Conservation (phyloP, 1,284 basidiomycete genomes). For the Apiotrichum domesticum region DNA sequence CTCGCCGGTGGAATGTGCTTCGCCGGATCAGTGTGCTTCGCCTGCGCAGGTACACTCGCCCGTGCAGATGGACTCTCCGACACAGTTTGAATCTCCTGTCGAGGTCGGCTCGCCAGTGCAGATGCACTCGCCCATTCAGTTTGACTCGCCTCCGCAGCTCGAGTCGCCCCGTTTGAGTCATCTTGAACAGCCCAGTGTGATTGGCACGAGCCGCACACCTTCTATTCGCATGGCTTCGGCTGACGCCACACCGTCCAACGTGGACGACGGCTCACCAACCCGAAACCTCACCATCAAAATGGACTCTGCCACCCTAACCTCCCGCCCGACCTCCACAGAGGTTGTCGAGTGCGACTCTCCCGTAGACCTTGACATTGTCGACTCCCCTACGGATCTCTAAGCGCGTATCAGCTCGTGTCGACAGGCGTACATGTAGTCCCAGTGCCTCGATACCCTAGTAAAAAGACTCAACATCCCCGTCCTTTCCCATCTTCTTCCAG, state of each 20-base stretch:
- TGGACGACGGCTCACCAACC: not conserved
- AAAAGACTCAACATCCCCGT: no score
- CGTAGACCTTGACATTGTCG: not conserved
- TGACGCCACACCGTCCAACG: not conserved
- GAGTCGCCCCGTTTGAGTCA: no score
- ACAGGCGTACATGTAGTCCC: no score
- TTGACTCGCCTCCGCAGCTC: not conserved
- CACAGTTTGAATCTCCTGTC: slow-evolving; percentile 1
- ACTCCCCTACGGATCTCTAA: slow-evolving; percentile 1
- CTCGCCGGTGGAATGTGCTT: not conserved
- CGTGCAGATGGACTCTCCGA: slow-evolving; percentile 1
- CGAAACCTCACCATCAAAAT: not conserved
- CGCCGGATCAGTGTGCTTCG: slow-evolving; percentile 1
- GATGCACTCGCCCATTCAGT: not conserved
- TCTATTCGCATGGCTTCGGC: not conserved
- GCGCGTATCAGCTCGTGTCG: no score
- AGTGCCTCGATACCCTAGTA: no score
- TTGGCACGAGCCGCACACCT: not conserved
- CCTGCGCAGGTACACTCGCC: slow-evolving; percentile 6
- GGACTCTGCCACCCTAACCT: not conserved
- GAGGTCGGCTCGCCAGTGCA: not conserved
- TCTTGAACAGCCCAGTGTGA: no score
- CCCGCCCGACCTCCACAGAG: not conserved
- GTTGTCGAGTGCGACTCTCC: slow-evolving; percentile 8
- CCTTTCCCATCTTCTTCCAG: no score